Base-by-base conservation (phyloP, 2,329 filamentous ascomycete species). In the Hypoxylon sp. region DNA sequence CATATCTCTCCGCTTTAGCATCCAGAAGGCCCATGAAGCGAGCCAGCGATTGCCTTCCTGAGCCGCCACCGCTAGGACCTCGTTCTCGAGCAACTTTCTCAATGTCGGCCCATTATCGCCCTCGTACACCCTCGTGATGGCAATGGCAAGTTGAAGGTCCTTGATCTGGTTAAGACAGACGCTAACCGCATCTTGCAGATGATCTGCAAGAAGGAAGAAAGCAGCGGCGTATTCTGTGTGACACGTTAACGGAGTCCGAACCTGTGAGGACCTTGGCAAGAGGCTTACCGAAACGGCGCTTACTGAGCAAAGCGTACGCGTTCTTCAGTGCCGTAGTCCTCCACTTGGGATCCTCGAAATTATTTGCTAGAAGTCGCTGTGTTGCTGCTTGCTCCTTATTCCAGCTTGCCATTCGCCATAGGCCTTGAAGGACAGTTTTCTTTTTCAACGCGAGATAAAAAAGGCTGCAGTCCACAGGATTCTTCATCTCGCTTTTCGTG, bases 341-440 rank as follows among this genome's bases (percentile, higher is more conserved):
- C 93, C 96, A 98, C 73, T 93, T 91, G 0, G 90, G 86, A 68
- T 97, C 92, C 3, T 89, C 86, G 79, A 99, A 99, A 78, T 98
- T 94, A 75, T 98, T 97, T n/a, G 91, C 87, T 21, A 99, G 83
- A 31, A 99, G 85, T 67, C 88, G 89, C 66, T 91, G 88, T 0
- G 96, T 99, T 0, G 92, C 89, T 2, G 80, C 83, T 79, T 98
- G 96, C 79, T 99, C 97, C 64, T 87, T 89, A 74, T 97, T 92
- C 91, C 96, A 96, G 44, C 85, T 89, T 5, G 96, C 94, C 88
- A 98, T 98, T 17, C 97, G 89, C 96, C 96, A 99, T 0, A 99
- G 84, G 0, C 94, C 94, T 72, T 97, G 88, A 1, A 99, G 87
- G 0, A 98, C 92, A 2, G 92, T 87, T 79, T 99, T 99, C 83